Conservation (phyloP, 1,139 yeast genomes). For the Eremothecium gossypii region DNA sequence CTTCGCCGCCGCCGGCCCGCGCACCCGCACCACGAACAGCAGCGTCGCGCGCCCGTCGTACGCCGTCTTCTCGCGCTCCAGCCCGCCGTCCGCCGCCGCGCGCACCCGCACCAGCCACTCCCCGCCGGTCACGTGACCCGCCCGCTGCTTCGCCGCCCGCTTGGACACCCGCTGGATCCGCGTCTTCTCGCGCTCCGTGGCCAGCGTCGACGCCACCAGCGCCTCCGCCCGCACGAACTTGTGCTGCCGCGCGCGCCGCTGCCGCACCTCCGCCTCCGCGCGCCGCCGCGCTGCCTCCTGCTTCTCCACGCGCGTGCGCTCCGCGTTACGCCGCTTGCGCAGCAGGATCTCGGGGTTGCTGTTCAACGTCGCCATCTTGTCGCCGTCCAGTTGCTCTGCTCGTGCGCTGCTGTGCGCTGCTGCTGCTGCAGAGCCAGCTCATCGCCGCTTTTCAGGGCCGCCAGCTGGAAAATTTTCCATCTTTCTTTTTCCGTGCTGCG, state of each 20-base stretch:
- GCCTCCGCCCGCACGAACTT: slow-evolving; percentile 68
- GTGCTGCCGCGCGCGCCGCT: slow-evolving; percentile 35
- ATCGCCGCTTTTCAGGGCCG: slow-evolving; percentile 1
- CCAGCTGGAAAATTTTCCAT: neutral
- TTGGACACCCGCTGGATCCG: slow-evolving; percentile 55
- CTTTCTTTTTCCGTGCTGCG: neutral
- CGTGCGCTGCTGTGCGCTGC: slow-evolving; percentile 4
- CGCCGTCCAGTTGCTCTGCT: slow-evolving; percentile 3
- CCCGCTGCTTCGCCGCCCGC: slow-evolving; percentile 32
- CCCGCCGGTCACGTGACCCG: slow-evolving; percentile 17
- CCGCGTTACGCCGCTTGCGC: slow-evolving; percentile 70
- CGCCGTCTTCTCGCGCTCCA: slow-evolving; percentile 27
- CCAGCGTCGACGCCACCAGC: slow-evolving; percentile 53
- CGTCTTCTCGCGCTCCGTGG: slow-evolving; percentile 56
- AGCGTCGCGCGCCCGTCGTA: slow-evolving; percentile 41
- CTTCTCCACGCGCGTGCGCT: slow-evolving; percentile 56
- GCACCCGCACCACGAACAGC: slow-evolving; percentile 55
- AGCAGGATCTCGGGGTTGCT: slow-evolving; percentile 68
- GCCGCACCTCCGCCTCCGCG: slow-evolving; percentile 39
- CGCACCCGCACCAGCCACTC: slow-evolving; percentile 26
- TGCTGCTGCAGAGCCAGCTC: neutral
- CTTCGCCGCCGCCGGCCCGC: slow-evolving; percentile 52
- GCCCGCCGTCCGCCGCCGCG: slow-evolving; percentile 19
- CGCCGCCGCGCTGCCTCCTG: slow-evolving; percentile 38
- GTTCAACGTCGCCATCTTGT: slow-evolving; percentile 37